These are phyloP conservation scores for Aegilops umbellulata DNA, from an alignment of 176 grass and related monocot genomes.

Conservation along the genomic window DNA sequence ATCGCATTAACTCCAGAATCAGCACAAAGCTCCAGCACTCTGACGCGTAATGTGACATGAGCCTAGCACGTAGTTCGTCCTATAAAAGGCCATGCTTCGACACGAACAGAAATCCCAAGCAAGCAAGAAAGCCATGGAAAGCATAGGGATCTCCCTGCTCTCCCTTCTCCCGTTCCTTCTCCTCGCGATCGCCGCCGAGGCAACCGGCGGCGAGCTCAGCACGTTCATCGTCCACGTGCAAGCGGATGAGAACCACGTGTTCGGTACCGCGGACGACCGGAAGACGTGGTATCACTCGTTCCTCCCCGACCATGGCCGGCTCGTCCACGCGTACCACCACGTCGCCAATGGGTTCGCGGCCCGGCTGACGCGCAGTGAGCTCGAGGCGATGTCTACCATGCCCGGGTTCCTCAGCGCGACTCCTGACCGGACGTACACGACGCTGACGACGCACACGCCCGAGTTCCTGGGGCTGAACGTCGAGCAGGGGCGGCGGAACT, in stretches of 20 bases:
- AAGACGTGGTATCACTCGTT: too few relatives aligned
- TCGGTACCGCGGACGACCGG: background rate
- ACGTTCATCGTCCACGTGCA: constrained; percentile 38
- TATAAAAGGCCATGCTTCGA: background rate
- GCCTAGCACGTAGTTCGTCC: background rate
- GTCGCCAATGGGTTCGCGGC: background rate
- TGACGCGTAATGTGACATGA: background rate
- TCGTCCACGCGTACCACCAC: background rate
- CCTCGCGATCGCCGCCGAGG: background rate
- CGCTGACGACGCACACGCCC: background rate
- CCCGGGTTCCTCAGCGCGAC: too few relatives aligned
- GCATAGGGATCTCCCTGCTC: background rate
- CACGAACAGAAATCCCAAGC: background rate
- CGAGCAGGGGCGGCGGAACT: background rate
- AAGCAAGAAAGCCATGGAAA: background rate
- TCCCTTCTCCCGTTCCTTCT: background rate
- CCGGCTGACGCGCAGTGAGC: background rate
- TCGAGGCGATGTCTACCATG: background rate
- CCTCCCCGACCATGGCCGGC: background rate
- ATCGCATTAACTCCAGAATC: too few relatives aligned
- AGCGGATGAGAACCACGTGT: background rate
- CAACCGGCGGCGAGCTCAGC: background rate
- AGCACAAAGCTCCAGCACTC: background rate
- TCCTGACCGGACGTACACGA: too few relatives aligned
- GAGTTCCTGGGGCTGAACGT: background rate